Conservation (phyloP, 2,329 filamentous ascomycete species). For the Didymella glomerata region DNA sequence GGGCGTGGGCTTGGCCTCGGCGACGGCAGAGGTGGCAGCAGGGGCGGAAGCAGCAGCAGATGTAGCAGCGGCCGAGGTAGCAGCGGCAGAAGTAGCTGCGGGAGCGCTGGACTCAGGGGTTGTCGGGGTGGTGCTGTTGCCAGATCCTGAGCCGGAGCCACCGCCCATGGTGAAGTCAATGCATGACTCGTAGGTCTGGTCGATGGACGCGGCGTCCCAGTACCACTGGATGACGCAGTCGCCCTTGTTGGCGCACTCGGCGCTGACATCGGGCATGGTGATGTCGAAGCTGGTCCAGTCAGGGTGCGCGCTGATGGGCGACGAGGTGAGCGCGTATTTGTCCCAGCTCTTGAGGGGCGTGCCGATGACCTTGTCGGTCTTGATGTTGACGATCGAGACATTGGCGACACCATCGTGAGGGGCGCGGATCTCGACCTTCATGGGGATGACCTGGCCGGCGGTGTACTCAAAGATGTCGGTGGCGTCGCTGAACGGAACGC, state of each 20-base stretch:
- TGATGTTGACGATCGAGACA: constrained; percentile 65
- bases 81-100: constrained; percentile 10
- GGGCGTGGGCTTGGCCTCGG: not conserved
- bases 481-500: constrained; percentile 63
- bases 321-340: constrained; percentile 61
- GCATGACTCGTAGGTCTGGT: constrained; percentile 71
- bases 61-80: constrained; percentile 15
- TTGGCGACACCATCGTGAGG: constrained; percentile 66
- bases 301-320: constrained; percentile 50
- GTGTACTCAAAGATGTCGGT: constrained; percentile 62
- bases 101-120: constrained; percentile 18
- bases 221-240: constrained; percentile 68
- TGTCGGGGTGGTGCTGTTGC: constrained; percentile 4
- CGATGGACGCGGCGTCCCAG: constrained; percentile 64
- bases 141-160: constrained; percentile 25
- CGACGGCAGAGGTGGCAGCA: constrained; percentile 11
- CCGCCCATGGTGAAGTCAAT: constrained; percentile 64
- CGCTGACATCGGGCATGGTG: constrained; percentile 63
- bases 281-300: constrained; percentile 62
- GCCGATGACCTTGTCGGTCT: constrained; percentile 62
- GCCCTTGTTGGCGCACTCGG: constrained; percentile 59
- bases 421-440: constrained; percentile 59
- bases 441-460: constrained; percentile 57
- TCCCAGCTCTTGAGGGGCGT: constrained; percentile 63
- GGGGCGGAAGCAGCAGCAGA: constrained; percentile 21